Evolutionary conservation across 495 filamentous ascomycete species (phyloP), one percentile per base, ranked within the genome.

Genomic region (Jackrogersella multiformis): DNA sequence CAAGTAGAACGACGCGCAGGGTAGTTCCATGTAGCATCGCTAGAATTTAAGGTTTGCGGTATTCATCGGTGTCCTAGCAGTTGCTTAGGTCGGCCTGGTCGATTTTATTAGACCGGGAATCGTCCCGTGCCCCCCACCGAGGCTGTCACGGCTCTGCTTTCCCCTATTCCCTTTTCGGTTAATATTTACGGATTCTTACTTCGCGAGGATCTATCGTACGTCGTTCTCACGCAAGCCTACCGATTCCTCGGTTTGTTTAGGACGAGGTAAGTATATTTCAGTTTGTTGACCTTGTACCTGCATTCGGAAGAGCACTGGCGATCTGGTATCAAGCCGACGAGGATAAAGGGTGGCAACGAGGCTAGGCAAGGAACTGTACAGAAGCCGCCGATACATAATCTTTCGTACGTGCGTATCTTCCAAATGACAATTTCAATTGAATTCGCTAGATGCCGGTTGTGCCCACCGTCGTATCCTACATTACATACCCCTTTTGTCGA

Each of bases 41-140:
- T 16, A 28, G 20, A 15, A 5, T 46, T 48, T 64, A 69, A 64
- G 66, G 66, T 69, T 69, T 41, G 16, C 61, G 26, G 48, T 12
- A 51, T 13, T 35, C 48, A 15, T 64, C 66, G 49, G 59, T 36
- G 54, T 36, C 39, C 48, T 61, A 42, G 56, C 38, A 41, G 20
- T 20, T 45, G 46, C 38, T 48, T 56, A 48, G 45, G 15, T 49
- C 59, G 54, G 28, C 26, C 16, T 45, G 41, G 28, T 57, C 15
- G 13, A 51, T 5, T 53, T 18, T 26, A 54, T 13, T 58, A 32
- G 46, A 32, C 30, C 46, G 28, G 42, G 2, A 28, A 45, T 45
- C 18, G 32, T 41, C 38, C 48, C 28, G n/a, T 52, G 15, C 28
- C 45, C 24, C 21, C 42, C 39, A 41, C 30, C 9, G 54, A 38